These are phyloP conservation scores for Prototheca cutis DNA, from an alignment of 163 green algal genomes.

Conservation along the genomic window DNA sequence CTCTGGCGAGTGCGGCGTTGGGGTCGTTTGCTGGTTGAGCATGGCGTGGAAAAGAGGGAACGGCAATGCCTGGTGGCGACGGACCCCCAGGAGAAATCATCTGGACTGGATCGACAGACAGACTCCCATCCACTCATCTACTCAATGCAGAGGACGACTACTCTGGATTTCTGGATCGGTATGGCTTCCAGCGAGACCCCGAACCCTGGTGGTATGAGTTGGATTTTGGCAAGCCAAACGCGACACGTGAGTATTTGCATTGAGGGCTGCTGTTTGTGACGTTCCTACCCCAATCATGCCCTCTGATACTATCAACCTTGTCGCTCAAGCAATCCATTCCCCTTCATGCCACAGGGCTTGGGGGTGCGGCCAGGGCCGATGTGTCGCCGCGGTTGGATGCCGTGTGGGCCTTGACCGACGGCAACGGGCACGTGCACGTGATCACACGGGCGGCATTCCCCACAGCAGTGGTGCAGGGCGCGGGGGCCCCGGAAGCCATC, in stretches of 20 bases:
- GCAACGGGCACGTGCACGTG: conserved; percentile 4
- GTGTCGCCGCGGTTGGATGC: conserved; percentile 3
- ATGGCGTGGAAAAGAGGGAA: too few species aligned
- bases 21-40: too few species aligned
- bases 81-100: too few species aligned
- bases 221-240: conserved; percentile 32
- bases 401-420: conserved; percentile 13
- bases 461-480: conserved; percentile 8
- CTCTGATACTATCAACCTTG: too few species aligned
- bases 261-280: too few species aligned
- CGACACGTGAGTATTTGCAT: conserved; percentile 6
- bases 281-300: too few species aligned
- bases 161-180: conserved; percentile 22
- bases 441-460: conserved; percentile 13
- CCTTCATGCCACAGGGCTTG: not conserved
- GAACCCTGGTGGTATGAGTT: conserved; percentile 17
- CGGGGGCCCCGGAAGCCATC: conserved; percentile 29
- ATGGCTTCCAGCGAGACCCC: conserved; percentile 10
- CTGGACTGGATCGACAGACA: too few species aligned
- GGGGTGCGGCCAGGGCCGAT: conserved; percentile 8
- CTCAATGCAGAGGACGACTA: conserved; percentile 40
- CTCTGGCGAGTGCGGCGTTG: too few species aligned
- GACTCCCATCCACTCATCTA: too few species aligned
- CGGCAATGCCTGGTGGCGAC: too few species aligned
- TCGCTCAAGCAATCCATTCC: too few species aligned